Conservation (phyloP, 768 basidiomycete genomes). For the Rhizopogon vulgaris region DNA sequence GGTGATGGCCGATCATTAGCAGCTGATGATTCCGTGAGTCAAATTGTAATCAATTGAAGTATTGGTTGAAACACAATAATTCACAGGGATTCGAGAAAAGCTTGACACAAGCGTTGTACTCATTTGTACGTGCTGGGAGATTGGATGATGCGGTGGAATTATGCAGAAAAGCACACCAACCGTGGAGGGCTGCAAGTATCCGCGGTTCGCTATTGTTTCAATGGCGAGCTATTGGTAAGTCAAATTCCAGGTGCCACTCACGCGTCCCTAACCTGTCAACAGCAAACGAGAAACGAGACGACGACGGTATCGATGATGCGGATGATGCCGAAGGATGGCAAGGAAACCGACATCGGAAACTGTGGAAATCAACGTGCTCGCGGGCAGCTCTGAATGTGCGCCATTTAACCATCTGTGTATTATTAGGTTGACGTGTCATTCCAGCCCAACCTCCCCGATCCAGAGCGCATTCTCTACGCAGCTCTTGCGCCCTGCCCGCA, state of each 20-base stretch:
- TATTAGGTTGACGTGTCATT: not conserved
- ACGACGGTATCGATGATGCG: slow-evolving; percentile 39
- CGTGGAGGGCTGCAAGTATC: slow-evolving; percentile 89
- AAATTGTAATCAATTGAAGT: not conserved
- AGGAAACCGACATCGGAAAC: slow-evolving; percentile 69
- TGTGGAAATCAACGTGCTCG: slow-evolving; percentile 88
- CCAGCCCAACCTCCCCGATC: slow-evolving; percentile 52
- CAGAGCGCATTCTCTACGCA: slow-evolving; percentile 85
- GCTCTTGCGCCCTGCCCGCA: slow-evolving; percentile 71
- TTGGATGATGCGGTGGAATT: slow-evolving; percentile 80
- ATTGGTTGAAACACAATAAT: not conserved
- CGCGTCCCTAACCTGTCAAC: slow-evolving; percentile 28
- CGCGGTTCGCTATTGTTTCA: slow-evolving; percentile 75
- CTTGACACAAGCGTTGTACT: slow-evolving; percentile 70
- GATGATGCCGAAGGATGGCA: slow-evolving; percentile 44
- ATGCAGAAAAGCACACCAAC: slow-evolving; percentile 77
- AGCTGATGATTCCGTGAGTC: slow-evolving; percentile 71
- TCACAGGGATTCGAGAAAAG: slow-evolving; percentile 74
- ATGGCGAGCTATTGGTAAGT: slow-evolving; percentile 68
- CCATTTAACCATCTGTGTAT: not conserved
- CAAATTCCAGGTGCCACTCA: not conserved
- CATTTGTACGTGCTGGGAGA: slow-evolving; percentile 78
- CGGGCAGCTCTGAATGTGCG: slow-evolving; percentile 71
- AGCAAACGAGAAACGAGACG: slow-evolving; percentile 46
- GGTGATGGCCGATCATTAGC: slow-evolving; percentile 56